phyloP scores from a whole-genome alignment of 768 basidiomycete genomes.

The Chalciporus pseudorubinellus region DNA sequence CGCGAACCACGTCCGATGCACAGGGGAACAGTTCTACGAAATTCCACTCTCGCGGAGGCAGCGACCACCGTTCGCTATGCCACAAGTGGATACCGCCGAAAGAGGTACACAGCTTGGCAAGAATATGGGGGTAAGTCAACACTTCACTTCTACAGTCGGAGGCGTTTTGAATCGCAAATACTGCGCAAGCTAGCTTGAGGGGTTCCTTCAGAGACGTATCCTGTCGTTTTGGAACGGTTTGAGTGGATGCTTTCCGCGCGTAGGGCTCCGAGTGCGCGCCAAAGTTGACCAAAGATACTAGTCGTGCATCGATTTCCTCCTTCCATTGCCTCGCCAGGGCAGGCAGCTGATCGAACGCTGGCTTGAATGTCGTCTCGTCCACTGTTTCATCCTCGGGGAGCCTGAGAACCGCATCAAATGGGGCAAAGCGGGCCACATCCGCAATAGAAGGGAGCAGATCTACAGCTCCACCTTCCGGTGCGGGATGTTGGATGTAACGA shows the following conservation, averaged over 20 bases:
- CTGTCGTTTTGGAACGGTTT: background rate
- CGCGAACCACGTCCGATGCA: too few species aligned
- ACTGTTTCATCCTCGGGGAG: background rate
- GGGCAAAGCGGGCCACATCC: background rate
- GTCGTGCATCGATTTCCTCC: background rate
- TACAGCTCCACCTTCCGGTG: background rate
- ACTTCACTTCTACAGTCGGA: too few species aligned
- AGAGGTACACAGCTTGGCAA: too few species aligned
- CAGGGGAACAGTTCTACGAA: too few species aligned
- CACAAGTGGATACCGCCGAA: too few species aligned
- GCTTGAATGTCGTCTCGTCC: background rate
- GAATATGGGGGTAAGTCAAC: too few species aligned
- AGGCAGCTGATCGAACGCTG: slow-evolving; percentile 1
- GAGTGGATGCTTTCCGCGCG: background rate
- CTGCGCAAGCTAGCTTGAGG: background rate
- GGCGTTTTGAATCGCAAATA: too few species aligned
- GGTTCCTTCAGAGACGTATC: background rate
- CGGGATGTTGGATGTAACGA: background rate
- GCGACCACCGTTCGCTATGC: too few species aligned
- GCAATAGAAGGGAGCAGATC: background rate
- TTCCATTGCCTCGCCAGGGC: background rate
- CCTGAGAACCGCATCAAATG: background rate
- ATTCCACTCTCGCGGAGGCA: too few species aligned
- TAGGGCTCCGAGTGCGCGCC: background rate
- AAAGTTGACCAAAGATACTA: background rate